A percentile compares a stretch with the other conserved stretches of the same genome.
Conservation (phyloP, 176 grass and related monocot species). For the Lolium multiflorum region DNA sequence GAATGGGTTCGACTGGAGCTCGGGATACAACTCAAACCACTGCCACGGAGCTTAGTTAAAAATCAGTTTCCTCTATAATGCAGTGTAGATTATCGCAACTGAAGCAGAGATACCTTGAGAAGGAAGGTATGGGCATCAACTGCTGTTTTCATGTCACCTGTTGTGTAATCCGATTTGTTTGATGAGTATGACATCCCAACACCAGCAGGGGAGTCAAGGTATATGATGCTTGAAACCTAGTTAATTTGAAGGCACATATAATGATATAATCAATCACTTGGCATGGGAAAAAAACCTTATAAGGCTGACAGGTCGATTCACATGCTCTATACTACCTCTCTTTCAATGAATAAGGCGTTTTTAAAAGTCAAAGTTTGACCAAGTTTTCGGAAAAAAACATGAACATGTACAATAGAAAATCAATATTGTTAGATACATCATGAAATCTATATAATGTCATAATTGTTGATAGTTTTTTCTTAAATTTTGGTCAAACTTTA, state of each 20-base stretch:
- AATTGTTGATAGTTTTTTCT: no score
- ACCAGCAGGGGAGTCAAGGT: slow-evolving; percentile 88
- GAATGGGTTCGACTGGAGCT: slow-evolving; percentile 75
- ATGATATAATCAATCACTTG: background rate
- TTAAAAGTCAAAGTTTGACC: no score
- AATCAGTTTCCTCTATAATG: background rate
- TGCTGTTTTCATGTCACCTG: slow-evolving; percentile 83
- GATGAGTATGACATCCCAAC: slow-evolving; percentile 78
- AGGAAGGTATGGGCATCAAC: slow-evolving; percentile 83
- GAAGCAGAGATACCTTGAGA: slow-evolving; percentile 58
- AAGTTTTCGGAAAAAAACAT: no score
- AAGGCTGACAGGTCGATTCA: no score
- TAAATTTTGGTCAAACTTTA: no score
- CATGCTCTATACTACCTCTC: no score
- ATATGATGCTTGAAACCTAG: slow-evolving; percentile 87
- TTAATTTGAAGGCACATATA: background rate
- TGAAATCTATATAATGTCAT: no score
- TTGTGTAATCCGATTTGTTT: slow-evolving; percentile 72
- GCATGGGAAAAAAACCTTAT: background rate
- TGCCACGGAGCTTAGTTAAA: slow-evolving; percentile 28
- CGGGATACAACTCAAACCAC: slow-evolving; percentile 82
- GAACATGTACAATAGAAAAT: no score
- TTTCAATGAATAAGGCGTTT: no score
- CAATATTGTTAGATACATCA: no score
- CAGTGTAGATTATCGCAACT: background rate